Evolutionary conservation across 495 filamentous ascomycete genomes (phyloP).

Genomic region (Aspergillus sclerotiicarbonarius): DNA sequence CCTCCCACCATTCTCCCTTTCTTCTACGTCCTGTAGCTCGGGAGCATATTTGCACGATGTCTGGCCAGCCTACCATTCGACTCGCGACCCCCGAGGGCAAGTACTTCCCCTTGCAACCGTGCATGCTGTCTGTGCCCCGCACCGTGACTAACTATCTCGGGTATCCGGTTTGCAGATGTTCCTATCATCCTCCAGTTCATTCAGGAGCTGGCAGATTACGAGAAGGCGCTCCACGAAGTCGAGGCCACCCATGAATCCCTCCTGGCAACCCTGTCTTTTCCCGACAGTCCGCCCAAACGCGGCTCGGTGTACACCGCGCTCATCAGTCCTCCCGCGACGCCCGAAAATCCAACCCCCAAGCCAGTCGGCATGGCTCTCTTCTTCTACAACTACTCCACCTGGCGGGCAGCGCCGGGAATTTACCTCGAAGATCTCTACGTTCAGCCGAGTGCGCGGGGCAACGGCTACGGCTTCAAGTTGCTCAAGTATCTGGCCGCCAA

Average conservation of each 20-base stretch:
- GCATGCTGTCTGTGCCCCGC: neutral
- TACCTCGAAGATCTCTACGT: constrained; percentile 96
- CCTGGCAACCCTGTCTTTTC: constrained; percentile 74
- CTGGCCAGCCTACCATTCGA: constrained; percentile 43
- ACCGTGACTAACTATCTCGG: neutral
- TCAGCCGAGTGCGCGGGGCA: constrained; percentile 61
- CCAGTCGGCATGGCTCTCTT: constrained; percentile 63
- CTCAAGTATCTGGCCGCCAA: constrained; percentile 77
- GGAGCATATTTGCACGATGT: constrained; percentile 24
- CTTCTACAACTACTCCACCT: constrained; percentile 79
- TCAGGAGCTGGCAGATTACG: constrained; percentile 84
- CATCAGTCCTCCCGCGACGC: constrained; percentile 31
- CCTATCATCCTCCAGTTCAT: constrained; percentile 79
- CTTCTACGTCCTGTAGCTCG: neutral
- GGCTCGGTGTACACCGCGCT: constrained; percentile 46
- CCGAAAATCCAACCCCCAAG: constrained; percentile 26
- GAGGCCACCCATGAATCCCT: constrained; percentile 76
- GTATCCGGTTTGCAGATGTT: constrained; percentile 60
- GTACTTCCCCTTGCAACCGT: neutral
- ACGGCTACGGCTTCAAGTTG: constrained; percentile 76
- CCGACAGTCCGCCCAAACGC: constrained; percentile 38
- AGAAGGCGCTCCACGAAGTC: constrained; percentile 67
- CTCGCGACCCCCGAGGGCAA: constrained; percentile 48
- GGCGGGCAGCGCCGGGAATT: constrained; percentile 81
- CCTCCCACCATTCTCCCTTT: neutral